Base-by-base conservation (phyloP, 352 stramenopile genomes). In the Phytopythium kandeliae region DNA sequence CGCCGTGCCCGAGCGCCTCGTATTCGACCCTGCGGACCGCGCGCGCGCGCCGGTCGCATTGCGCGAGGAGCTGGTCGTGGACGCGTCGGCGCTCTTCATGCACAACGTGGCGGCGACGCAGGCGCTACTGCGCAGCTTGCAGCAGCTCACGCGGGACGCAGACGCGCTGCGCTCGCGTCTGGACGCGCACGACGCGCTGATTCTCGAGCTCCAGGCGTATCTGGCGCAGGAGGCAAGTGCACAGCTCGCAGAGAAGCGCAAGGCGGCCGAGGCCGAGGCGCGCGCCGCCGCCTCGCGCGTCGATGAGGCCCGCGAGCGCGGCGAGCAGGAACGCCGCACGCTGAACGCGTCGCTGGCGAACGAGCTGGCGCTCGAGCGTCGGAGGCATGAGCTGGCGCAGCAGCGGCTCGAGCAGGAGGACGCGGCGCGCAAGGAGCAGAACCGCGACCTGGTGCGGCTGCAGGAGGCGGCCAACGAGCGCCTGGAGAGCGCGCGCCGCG, bases 21-120 rank as follows among this genome's bases (percentile, higher is more conserved):
- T 90, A 33, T 69, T 81, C 34, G 62, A 84, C 51, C 11, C 42
- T 35, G 11, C 9, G 22, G 42, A 48, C 25, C 61, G 67, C 11
- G 49, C 66, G 45, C 67, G 63, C 1, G 65, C 74, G n/a, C 57
- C 78, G 22, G 62, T 96, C 4, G 59, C 74, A 12, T 47, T 97
- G 25, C 72, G 85, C 38, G 83, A 97, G 56, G 79, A 96, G 55
- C 78, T 90, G 28, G 72, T 89, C 2, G 74, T 97, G 8, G 89
- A 97, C 64, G 95, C 94, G 40, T 75, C 90, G 44, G 70, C 80
- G 21, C 62, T 98, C 5, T 97, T 97, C 57, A 96, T 96, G 87
- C 85, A 96, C 73, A 94, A 84, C 48, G 62, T 97, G 12, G 89
- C 70, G 2, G 92, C 89, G 17, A 93, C 85, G 0, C 86, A 98